Base-by-base conservation (phyloP, 768 basidiomycete species). In the Naganishia onofrii region DNA sequence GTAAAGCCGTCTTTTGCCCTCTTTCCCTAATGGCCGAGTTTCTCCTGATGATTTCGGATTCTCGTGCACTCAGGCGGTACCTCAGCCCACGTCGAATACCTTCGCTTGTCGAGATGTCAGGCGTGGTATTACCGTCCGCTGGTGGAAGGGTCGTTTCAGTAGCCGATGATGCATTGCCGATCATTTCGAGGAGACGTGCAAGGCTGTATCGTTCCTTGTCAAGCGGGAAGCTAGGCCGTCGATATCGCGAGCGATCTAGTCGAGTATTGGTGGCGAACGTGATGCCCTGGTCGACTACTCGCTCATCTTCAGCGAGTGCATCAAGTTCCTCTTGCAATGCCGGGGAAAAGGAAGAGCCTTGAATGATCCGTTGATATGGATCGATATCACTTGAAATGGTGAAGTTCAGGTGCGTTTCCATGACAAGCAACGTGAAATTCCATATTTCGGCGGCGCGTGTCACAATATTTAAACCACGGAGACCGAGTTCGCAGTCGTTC, bases 401-500 rank as follows among this genome's bases (percentile, higher is more conserved):
- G 28, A 63, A 63, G 26, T 63, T 63, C 13, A 63, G 60, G 17
- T 63, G 60, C 26, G 60, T 63, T 19, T 68, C 52, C 42, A 68
- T 21, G 54, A 44, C 38, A n/a, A 54, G 29, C 54, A 68, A 26
- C 32, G 67, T 68, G 31, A 55, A 55, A 34, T 55, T 54, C 67
- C 67, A 68, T 54, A 54, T 56, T 28, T 68, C 67, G 31, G 54
- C 54, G 23, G 67, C 67, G 12, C 67, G 52, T 15, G 52, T 55
- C 26, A 68, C 54, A 13, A 68, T 54, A n/a, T 54, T 68, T 15
- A 68, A n/a, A 4, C 67, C 67, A 8, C 67, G 52, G 9, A 55
- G 23, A 12, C 67, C 67, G 12, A 68, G 67, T 31, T 68, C 51
- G 28, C 67, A 68, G 67, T 68, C 54, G 54, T 68, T 68, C 4